A percentile compares a stretch with the other conserved stretches of the same genome.
Conservation (phyloP, 768 basidiomycete species). For the Roridomyces roridus region DNA sequence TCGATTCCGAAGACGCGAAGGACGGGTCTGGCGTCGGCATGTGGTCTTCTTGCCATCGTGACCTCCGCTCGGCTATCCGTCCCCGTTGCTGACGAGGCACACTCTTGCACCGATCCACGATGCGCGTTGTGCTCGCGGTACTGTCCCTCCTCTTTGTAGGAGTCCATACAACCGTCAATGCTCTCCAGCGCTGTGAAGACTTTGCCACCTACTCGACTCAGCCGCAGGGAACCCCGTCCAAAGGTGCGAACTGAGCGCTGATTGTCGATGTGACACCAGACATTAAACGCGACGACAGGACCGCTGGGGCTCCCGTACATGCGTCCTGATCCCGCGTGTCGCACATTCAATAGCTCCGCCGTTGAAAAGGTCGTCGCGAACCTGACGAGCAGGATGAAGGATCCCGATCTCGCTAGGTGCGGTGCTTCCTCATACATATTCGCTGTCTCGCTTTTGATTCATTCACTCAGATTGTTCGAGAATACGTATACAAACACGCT, state of each 20-base stretch:
- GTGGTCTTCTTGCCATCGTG: no score
- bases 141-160: no score
- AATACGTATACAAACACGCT: slow-evolving; percentile 64
- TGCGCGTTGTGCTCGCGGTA: no score
- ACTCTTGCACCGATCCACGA: no score
- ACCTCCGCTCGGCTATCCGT: no score
- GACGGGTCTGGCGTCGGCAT: no score
- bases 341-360: slow-evolving; percentile 58
- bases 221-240: slow-evolving; percentile 10
- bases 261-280: background rate
- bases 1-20: no score
- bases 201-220: slow-evolving; percentile 11
- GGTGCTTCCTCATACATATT: background rate
- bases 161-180: no score
- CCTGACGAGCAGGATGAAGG: slow-evolving; percentile 53
- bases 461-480: slow-evolving; percentile 45
- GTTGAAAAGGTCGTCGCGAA: slow-evolving; percentile 59
- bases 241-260: background rate
- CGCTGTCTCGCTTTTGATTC: background rate
- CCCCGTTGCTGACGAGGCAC: no score
- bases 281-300: slow-evolving; percentile 27
- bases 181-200: slow-evolving; percentile 1
- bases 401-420: slow-evolving; percentile 55
- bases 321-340: slow-evolving; percentile 52
- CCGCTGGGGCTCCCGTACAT: slow-evolving; percentile 57